phyloP scores from a whole-genome alignment of 352 stramenopile species.

The Phytophthora syringae region DNA sequence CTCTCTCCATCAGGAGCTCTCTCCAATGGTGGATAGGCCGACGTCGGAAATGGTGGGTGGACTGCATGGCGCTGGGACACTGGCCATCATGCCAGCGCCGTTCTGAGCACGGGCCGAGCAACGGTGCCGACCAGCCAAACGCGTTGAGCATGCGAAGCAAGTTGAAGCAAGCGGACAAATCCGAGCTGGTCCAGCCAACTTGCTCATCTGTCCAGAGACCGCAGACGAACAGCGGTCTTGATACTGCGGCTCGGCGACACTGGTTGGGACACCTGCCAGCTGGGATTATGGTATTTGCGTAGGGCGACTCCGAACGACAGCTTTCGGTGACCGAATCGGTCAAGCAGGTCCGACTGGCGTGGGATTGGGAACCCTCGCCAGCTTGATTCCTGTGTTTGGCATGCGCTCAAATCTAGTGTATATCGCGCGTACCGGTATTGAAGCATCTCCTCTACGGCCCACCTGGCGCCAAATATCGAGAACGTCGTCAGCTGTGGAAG shows the following conservation, averaged over 20 bases:
- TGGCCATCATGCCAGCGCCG: neutral
- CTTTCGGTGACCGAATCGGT: too few relatives aligned
- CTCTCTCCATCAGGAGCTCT: too few relatives aligned
- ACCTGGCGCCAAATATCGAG: neutral
- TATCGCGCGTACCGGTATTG: too few relatives aligned
- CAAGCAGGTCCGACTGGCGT: conserved; percentile 23
- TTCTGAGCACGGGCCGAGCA: neutral
- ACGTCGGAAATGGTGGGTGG: neutral
- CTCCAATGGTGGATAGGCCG: neutral
- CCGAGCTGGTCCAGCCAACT: neutral
- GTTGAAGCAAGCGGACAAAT: conserved; percentile 24
- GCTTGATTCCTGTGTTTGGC: conserved; percentile 19
- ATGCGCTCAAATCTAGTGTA: conserved; percentile 1
- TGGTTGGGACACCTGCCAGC: conserved; percentile 18
- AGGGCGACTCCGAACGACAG: too few relatives aligned
- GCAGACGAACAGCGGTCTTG: conserved; percentile 19
- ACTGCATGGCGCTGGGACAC: neutral
- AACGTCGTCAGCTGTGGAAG: neutral
- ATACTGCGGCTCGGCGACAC: conserved; percentile 24
- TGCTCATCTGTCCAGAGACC: neutral
- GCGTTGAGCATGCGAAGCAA: neutral
- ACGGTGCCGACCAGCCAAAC: neutral
- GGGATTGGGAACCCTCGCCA: neutral
- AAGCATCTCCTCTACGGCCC: too few relatives aligned
- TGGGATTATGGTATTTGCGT: too few relatives aligned